A percentile compares a stretch with the other conserved stretches of the same genome.
Conservation (phyloP, 2,329 filamentous ascomycete species). For the Mycocentrospora acerina region DNA sequence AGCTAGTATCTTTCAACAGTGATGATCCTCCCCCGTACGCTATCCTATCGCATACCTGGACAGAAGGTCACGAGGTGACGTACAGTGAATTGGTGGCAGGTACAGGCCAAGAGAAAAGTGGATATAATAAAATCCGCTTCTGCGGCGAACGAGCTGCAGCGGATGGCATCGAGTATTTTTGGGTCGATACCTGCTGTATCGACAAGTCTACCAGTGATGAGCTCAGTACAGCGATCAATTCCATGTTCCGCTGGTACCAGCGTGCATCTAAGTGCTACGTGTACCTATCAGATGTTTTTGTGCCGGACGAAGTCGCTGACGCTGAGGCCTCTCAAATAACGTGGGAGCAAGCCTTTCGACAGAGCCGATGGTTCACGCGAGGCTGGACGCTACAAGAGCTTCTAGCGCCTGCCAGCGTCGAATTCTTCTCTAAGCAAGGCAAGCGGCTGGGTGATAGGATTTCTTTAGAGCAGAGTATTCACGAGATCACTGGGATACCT, state of each 20-base stretch:
- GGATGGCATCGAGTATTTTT: slow-evolving; percentile 14
- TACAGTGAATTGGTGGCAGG: slow-evolving; percentile 15
- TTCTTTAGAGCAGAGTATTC: slow-evolving; percentile 11
- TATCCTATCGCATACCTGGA: slow-evolving; percentile 24
- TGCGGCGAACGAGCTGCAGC: slow-evolving; percentile 9
- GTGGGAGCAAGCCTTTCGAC: slow-evolving; percentile 6
- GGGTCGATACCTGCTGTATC: slow-evolving; percentile 1
- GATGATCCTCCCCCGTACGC: slow-evolving; percentile 16
- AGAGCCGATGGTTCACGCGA: slow-evolving; percentile 18
- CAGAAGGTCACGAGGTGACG: slow-evolving; percentile 16
- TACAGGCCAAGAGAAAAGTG: slow-evolving; percentile 10
- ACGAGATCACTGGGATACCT: slow-evolving; percentile 14
- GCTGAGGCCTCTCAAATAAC: slow-evolving; percentile 6
- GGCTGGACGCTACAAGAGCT: slow-evolving; percentile 23
- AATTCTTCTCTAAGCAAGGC: not conserved
- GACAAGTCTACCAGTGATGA: slow-evolving; percentile 4
- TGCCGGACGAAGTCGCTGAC: slow-evolving; percentile 5
- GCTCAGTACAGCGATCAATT: slow-evolving; percentile 1
- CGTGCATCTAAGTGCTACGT: slow-evolving; percentile 9
- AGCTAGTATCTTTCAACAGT: slow-evolving; percentile 12
- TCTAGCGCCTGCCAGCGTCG: not conserved
- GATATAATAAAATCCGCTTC: slow-evolving; percentile 13
- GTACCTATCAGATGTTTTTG: slow-evolving; percentile 13
- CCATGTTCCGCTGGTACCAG: slow-evolving; percentile 8
- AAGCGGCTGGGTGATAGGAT: slow-evolving; percentile 4